Evolutionary conservation across 345 rosid species (phyloP), one percentile per base, ranked within the genome.

Genomic region (Eucalyptus tenuipes): DNA sequence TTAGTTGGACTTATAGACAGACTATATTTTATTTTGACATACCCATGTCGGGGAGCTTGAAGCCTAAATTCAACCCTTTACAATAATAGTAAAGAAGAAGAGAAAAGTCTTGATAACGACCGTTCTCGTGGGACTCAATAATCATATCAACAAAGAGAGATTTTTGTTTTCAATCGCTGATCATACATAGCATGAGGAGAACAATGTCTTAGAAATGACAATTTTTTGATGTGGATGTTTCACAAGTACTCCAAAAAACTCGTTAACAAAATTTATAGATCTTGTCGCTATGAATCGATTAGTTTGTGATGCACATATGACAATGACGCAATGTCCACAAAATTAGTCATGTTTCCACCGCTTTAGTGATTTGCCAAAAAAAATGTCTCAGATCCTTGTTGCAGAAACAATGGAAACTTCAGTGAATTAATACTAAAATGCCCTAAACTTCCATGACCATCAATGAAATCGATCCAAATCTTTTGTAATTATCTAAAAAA

Each of bases 281-380:
- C 16, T 59, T 27, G 31, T 59, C 8, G 2, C 0, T 11, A 0
- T 6, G 0, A 1, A 11, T 59, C 29, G 4, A 59, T 25, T 27
- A 59, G 66, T 27, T 59, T 59, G 66, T 12, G 31, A 6, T 59
- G 15, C 31, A 12, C 8, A 27, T 7, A 27, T 11, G 0, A 59
- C 15, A 27, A 27, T 25, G 15, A 59, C 4, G 2, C 7, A 2
- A 27, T 0, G 66, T 27, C 31, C 15, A 59, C 13, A 59, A 59
- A 59, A 55, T 59, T 59, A 27, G 66, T 2, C n/a, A 59, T 27
- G 66, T 27, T 25, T 59, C n/a, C 31, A 59, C 7, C 4, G 7
- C 66, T 25, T 12, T 3, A 59, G 8, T 59, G 3, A 59, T 59
- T 59, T 59, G n/a, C 31, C 66, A 59, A 59, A 59, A 59, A 57